Evolutionary conservation across 2,329 filamentous ascomycete genomes (phyloP).

Genomic region (Pyricularia pennisetigena): DNA sequence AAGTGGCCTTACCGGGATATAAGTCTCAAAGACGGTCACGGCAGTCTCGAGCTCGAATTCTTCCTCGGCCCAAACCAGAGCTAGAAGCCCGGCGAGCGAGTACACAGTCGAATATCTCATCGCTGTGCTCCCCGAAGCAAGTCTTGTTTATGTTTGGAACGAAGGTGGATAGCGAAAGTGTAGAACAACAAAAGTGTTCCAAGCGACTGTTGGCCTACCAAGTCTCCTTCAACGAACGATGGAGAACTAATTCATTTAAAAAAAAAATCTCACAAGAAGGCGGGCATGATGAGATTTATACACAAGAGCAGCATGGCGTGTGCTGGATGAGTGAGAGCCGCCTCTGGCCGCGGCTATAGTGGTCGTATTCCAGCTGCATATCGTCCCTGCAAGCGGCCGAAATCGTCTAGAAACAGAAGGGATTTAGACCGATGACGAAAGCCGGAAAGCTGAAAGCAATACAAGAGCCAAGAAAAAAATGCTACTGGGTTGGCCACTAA

Average conservation of each 20-base stretch:
- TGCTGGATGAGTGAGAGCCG: background rate
- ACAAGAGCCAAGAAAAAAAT: background rate
- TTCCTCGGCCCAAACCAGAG: background rate
- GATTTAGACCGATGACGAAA: background rate
- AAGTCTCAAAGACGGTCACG: background rate
- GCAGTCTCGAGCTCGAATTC: background rate
- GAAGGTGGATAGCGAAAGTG: background rate
- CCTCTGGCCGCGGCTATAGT: background rate
- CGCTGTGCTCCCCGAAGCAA: background rate
- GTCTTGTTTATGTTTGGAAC: background rate
- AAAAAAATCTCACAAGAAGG: background rate
- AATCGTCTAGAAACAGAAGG: background rate
- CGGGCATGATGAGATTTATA: background rate
- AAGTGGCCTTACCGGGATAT: background rate
- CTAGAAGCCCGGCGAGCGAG: background rate
- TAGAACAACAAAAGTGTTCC: background rate
- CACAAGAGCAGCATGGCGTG: background rate
- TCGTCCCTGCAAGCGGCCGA: background rate
- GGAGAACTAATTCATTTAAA: background rate
- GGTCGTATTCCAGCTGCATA: background rate
- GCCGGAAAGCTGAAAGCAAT: background rate
- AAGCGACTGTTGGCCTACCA: background rate
- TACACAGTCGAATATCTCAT: constrained; percentile 1
- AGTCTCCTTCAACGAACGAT: background rate
- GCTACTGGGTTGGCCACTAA: background rate